These are phyloP conservation scores for Eucalyptus marginata DNA, from an alignment of 345 rosid genomes.

Conservation along the genomic window DNA sequence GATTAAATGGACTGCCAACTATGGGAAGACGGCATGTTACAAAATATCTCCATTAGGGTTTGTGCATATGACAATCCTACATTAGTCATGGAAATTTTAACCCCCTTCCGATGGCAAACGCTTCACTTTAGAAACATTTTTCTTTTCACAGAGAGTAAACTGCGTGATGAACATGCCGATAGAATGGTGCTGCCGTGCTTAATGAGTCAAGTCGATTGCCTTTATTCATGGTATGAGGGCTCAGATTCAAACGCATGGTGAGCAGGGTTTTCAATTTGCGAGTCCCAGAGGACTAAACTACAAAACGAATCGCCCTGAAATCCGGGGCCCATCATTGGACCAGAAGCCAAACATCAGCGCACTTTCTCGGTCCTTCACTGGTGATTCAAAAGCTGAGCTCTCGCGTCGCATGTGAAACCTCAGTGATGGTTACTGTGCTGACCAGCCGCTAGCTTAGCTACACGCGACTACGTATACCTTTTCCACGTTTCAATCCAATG, in stretches of 20 bases:
- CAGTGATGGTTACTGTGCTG: neutral
- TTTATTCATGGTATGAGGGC: neutral
- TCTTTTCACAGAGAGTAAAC: neutral
- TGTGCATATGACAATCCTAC: neutral
- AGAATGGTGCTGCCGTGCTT: neutral
- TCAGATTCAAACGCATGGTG: neutral
- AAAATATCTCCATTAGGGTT: neutral
- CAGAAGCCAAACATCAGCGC: neutral
- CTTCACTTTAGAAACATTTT: neutral
- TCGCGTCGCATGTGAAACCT: too few relatives aligned
- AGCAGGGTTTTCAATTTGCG: neutral
- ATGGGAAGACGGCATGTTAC: neutral
- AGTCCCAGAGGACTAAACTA: neutral
- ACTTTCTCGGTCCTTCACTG: neutral
- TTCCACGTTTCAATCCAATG: neutral
- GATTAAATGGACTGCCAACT: neutral
- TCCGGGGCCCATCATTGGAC: too few relatives aligned
- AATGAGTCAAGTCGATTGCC: neutral
- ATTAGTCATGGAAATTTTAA: too few relatives aligned
- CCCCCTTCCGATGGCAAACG: neutral
- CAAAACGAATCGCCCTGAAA: too few relatives aligned
- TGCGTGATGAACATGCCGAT: neutral
- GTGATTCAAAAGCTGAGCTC: neutral
- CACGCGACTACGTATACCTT: neutral
- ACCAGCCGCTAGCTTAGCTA: neutral